phyloP scores from a whole-genome alignment of 176 grass and related monocot genomes.

The Saccharum spontaneum region DNA sequence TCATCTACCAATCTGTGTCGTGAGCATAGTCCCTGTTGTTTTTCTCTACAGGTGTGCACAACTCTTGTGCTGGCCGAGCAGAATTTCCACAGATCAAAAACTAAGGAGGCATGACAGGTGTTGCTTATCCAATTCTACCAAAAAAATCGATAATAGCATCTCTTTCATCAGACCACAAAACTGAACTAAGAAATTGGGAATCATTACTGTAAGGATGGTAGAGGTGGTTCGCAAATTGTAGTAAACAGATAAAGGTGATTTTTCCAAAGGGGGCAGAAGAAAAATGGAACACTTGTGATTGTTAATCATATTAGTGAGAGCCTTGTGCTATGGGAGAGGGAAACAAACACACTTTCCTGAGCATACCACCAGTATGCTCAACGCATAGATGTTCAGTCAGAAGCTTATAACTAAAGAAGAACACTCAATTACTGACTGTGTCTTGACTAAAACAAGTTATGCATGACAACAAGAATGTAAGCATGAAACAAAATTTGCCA shows the following conservation, averaged over 20 bases:
- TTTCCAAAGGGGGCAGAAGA: neutral
- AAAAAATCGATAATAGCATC: neutral
- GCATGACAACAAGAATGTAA: constrained; percentile 28
- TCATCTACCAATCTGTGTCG: neutral
- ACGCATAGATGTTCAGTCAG: too few relatives aligned
- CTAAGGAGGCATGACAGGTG: neutral
- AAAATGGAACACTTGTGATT: neutral
- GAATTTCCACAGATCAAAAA: constrained; percentile 12
- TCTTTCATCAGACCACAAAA: constrained; percentile 30
- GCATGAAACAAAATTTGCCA: constrained; percentile 2
- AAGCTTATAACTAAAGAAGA: too few relatives aligned
- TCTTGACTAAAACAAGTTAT: neutral
- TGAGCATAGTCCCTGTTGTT: neutral
- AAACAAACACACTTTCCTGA: neutral
- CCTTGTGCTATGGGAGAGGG: neutral
- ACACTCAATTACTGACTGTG: neutral
- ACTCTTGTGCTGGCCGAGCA: constrained; percentile 7
- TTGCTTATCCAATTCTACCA: neutral
- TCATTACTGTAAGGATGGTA: too few relatives aligned
- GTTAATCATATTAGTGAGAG: neutral
- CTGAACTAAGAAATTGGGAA: constrained; percentile 22
- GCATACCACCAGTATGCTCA: too few relatives aligned
- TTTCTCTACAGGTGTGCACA: constrained; percentile 1
- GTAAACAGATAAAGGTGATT: neutral
- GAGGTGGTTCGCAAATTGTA: neutral